phyloP scores from a whole-genome alignment of 2,329 filamentous ascomycete genomes.

The Furcasterigmium sp. region DNA sequence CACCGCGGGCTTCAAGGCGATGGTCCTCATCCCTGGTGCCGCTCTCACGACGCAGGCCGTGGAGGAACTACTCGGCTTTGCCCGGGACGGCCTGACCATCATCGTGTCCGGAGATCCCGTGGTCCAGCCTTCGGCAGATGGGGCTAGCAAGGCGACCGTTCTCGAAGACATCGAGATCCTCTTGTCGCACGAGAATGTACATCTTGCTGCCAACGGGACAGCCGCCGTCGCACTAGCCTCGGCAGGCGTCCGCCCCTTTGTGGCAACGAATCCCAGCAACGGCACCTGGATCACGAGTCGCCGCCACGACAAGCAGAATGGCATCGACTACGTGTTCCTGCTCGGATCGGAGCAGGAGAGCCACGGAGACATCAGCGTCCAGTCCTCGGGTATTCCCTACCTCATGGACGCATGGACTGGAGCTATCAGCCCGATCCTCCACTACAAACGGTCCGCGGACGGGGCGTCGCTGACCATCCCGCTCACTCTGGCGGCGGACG shows the following conservation, averaged over 20 bases:
- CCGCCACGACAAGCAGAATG: neutral
- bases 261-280: neutral
- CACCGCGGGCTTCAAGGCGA: conserved; percentile 33
- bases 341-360: neutral
- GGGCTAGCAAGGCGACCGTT: neutral
- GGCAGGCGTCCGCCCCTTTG: conserved; percentile 1
- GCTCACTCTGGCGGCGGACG: conserved; percentile 2
- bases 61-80: conserved; percentile 24
- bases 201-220: neutral
- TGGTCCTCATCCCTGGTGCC: conserved; percentile 31
- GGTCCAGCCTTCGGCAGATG: neutral
- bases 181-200: no score
- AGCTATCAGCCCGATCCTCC: neutral
- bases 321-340: conserved; percentile 4
- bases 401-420: conserved; percentile 8
- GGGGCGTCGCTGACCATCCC: neutral
- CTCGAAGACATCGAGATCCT: neutral
- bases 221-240: neutral
- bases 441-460: neutral
- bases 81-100: conserved; percentile 32
- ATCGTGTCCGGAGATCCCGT: conserved; percentile 22
- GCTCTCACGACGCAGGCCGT: conserved; percentile 28
- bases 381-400: neutral
- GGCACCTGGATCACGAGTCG: conserved; percentile 6
- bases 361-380: neutral